A percentile compares a stretch with the other conserved stretches of the same genome.
phyloP scores from a whole-genome alignment of 805 yeast genomes.

The Hanseniaspora lachancei region DNA sequence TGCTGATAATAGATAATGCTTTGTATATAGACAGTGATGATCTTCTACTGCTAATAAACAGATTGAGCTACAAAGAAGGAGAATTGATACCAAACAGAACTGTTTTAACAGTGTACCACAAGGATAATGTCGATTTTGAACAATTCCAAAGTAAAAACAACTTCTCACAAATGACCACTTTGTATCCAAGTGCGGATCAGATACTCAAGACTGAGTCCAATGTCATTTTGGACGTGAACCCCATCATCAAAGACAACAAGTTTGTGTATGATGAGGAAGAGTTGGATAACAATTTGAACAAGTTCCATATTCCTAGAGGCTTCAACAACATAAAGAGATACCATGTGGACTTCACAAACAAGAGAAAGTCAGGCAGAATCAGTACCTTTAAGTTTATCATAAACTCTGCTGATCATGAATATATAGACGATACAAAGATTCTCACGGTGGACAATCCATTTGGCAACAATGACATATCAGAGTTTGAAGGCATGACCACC shows the following conservation, averaged over 20 bases:
- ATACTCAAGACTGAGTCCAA: slow-evolving; percentile 62
- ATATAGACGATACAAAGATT: slow-evolving; percentile 19
- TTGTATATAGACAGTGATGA: slow-evolving; percentile 6
- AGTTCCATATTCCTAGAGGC: slow-evolving; percentile 38
- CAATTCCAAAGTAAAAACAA: slow-evolving; percentile 10
- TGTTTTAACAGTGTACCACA: slow-evolving; percentile 25
- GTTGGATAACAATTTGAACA: slow-evolving; percentile 28
- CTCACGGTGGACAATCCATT: slow-evolving; percentile 19
- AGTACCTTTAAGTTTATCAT: slow-evolving; percentile 41
- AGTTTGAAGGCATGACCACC: slow-evolving; percentile 65
- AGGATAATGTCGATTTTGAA: slow-evolving; percentile 30
- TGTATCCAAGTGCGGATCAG: slow-evolving; percentile 40
- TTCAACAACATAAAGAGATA: slow-evolving; percentile 37
- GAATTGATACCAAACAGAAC: slow-evolving; percentile 16
- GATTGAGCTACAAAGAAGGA: background rate
- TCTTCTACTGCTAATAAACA: background rate
- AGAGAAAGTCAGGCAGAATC: slow-evolving; percentile 79
- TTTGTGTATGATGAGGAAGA: slow-evolving; percentile 36
- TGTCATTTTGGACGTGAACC: slow-evolving; percentile 49
- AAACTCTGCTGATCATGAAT: slow-evolving; percentile 36
- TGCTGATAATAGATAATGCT: slow-evolving; percentile 10
- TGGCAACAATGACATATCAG: slow-evolving; percentile 22
- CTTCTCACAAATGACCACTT: background rate
- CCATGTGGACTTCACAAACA: slow-evolving; percentile 40
- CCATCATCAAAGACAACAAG: slow-evolving; percentile 23